A percentile compares a stretch with the other conserved stretches of the same genome.
Evolutionary conservation across 176 grass and related monocot species (phyloP).

Genomic region (Aegilops umbellulata): DNA sequence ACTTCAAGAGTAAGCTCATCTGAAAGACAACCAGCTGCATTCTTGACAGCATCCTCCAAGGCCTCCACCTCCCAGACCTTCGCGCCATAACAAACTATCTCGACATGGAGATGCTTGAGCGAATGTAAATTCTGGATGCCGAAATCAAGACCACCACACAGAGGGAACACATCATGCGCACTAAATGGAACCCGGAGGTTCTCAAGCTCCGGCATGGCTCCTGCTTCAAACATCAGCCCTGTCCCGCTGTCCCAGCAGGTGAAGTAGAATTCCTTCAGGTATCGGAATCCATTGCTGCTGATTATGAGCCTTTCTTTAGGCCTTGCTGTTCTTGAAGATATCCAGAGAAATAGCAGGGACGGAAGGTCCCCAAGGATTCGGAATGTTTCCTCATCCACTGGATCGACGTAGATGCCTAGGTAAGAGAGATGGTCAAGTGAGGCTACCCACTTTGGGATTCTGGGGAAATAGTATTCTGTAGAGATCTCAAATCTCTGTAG

Average conservation of each 20-base stretch:
- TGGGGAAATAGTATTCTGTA: background rate
- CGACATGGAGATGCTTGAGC: background rate
- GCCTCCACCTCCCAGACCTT: background rate
- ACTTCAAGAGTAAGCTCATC: slow-evolving; percentile 13
- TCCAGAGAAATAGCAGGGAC: background rate
- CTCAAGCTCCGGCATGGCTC: slow-evolving; percentile 10
- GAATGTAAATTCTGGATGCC: background rate
- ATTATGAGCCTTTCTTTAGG: background rate
- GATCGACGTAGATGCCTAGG: background rate
- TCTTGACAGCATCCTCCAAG: background rate
- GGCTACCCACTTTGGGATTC: background rate
- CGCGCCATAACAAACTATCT: background rate
- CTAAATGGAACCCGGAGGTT: slow-evolving; percentile 9
- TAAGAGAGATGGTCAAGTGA: background rate
- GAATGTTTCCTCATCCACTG: slow-evolving; percentile 7
- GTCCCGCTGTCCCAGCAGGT: background rate
- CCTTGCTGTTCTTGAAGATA: background rate
- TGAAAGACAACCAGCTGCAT: background rate
- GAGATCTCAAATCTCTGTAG: background rate
- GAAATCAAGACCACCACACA: background rate
- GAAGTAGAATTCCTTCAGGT: background rate
- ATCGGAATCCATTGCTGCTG: background rate
- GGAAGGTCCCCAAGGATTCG: background rate
- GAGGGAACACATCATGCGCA: background rate
- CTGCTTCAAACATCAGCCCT: slow-evolving; percentile 3